A percentile compares a stretch with the other conserved stretches of the same genome.
Evolutionary conservation across 2,329 filamentous ascomycete species (phyloP).

Genomic region (Dendryphion nanum): DNA sequence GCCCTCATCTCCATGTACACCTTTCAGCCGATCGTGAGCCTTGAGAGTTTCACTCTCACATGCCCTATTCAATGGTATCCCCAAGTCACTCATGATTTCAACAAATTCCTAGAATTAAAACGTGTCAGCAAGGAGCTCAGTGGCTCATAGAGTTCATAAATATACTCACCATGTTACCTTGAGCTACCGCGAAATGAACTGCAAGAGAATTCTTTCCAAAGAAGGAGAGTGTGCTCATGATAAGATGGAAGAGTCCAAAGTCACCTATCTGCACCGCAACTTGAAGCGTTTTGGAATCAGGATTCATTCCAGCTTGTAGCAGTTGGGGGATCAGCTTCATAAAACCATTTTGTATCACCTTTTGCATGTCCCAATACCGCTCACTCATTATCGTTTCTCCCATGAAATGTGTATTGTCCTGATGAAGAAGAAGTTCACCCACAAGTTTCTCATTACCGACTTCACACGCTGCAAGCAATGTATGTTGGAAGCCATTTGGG

Average conservation of each 20-base stretch:
- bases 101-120: too few relatives aligned
- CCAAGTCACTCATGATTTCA: too few relatives aligned
- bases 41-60: too few relatives aligned
- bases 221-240: not conserved
- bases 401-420: too few relatives aligned
- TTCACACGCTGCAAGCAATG: too few relatives aligned
- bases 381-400: not conserved
- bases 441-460: too few relatives aligned
- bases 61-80: too few relatives aligned
- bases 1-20: not conserved
- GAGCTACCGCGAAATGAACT: not conserved
- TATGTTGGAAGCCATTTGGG: too few relatives aligned
- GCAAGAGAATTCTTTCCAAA: not conserved
- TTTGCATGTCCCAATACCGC: not conserved
- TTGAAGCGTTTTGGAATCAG: not conserved
- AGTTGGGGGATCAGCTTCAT: not conserved
- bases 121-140: not conserved
- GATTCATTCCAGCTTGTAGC: not conserved
- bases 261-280: not conserved
- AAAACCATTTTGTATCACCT: not conserved
- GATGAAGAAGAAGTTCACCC: too few relatives aligned
- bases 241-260: not conserved
- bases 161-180: not conserved
- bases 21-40: constrained; percentile 4
- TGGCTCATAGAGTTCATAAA: not conserved